Conservation (phyloP, 163 green algal species). For the Chlorella variabilis region DNA sequence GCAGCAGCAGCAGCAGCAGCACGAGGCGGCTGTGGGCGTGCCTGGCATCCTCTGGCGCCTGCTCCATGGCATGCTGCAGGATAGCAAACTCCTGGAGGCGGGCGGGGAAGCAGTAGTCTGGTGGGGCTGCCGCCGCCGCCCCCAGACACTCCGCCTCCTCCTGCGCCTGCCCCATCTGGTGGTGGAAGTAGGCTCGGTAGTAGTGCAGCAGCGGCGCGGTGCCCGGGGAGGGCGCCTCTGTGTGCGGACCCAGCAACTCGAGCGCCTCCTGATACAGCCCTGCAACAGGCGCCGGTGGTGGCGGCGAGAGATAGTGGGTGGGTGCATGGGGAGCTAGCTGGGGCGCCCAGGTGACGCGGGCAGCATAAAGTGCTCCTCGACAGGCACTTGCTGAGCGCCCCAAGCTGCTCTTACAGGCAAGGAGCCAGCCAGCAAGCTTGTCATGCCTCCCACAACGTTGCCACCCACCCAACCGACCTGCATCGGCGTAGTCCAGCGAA, state of each 20-base stretch:
- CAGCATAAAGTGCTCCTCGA: no score
- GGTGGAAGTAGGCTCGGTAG: conserved; percentile 12
- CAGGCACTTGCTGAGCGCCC: no score
- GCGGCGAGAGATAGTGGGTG: no score
- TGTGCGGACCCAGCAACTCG: neutral
- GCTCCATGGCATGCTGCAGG: conserved; percentile 6
- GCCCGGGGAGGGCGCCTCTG: neutral
- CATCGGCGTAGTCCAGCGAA: conserved; percentile 6
- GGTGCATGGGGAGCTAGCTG: no score
- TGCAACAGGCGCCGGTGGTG: no score
- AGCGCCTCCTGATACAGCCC: conserved; percentile 4
- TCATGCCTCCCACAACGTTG: no score
- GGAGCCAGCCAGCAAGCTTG: neutral
- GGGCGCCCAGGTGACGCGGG: no score
- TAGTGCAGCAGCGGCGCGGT: conserved; percentile 16
- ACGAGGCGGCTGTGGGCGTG: no score
- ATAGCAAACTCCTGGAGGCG: conserved; percentile 20
- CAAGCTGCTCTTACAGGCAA: no score
- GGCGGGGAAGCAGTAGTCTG: conserved; percentile 11
- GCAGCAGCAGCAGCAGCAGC: no score
- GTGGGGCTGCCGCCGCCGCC: neutral
- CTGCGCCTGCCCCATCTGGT: conserved; percentile 4
- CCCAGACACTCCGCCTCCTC: neutral
- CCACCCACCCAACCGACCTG: neutral
- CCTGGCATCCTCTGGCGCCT: conserved; percentile 9